These are phyloP conservation scores for Aspergillus funiculosus DNA, from an alignment of 495 filamentous ascomycete species.

Conservation along the genomic window DNA sequence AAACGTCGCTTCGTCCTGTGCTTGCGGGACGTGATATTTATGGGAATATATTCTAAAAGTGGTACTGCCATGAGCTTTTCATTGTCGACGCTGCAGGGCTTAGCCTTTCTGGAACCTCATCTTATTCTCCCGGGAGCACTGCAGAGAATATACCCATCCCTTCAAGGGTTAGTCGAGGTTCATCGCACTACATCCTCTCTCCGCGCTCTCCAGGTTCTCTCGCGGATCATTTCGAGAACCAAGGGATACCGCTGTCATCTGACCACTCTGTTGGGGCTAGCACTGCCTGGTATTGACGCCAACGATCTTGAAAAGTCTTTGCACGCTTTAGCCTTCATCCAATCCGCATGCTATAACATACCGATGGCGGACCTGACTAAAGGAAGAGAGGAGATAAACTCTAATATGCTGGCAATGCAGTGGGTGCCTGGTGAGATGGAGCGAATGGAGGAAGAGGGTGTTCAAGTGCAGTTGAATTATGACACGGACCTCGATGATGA, in stretches of 20 bases:
- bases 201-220: slow-evolving; percentile 80
- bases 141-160: slow-evolving; percentile 92
- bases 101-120: slow-evolving; percentile 86
- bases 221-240: slow-evolving; percentile 80
- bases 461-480: slow-evolving; percentile 80
- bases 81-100: slow-evolving; percentile 77
- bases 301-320: slow-evolving; percentile 97
- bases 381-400: slow-evolving; percentile 60
- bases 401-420: slow-evolving; percentile 73
- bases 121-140: slow-evolving; percentile 90
- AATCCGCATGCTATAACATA: slow-evolving; percentile 89
- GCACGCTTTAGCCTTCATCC: slow-evolving; percentile 89
- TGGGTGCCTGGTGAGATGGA: slow-evolving; percentile 95
- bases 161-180: slow-evolving; percentile 95
- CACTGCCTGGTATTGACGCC: slow-evolving; percentile 91
- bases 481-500: slow-evolving; percentile 71
- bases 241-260: slow-evolving; percentile 94
- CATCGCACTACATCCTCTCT: slow-evolving; percentile 94
- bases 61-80: slow-evolving; percentile 85
- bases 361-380: slow-evolving; percentile 80
- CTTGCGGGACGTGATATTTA: slow-evolving; percentile 88
- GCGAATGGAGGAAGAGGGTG: slow-evolving; percentile 83
- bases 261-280: slow-evolving; percentile 83
- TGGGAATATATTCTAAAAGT: slow-evolving; percentile 97
- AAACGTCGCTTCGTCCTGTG: slow-evolving; percentile 89